Conservation (phyloP, 441 rosid species). For the Omphalea diandra region DNA sequence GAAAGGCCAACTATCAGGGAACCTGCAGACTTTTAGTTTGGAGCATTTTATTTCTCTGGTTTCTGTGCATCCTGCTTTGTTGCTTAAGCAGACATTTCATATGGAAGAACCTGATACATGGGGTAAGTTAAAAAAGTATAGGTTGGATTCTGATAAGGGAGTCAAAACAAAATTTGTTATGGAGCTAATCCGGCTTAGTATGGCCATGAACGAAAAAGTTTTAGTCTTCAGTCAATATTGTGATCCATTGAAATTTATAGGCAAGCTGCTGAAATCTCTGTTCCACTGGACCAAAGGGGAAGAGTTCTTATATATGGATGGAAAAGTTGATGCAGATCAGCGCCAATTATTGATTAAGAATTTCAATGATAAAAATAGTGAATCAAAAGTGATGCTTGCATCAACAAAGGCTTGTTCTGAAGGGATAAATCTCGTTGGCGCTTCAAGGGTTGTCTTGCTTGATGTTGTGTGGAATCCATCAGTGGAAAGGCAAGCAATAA, state of each 20-base stretch:
- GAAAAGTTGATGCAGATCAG: slow-evolving; percentile 35
- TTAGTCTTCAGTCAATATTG: slow-evolving; percentile 64
- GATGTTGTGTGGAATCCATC: slow-evolving; percentile 81
- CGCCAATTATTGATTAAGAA: slow-evolving; percentile 49
- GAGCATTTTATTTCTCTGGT: slow-evolving; percentile 43
- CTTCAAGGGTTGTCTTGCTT: slow-evolving; percentile 64
- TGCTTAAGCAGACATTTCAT: slow-evolving; percentile 23
- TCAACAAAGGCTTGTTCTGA: slow-evolving; percentile 71
- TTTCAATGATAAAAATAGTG: slow-evolving; percentile 48
- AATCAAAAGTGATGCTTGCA: slow-evolving; percentile 63
- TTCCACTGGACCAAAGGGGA: slow-evolving; percentile 48
- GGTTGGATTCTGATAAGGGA: slow-evolving; percentile 47
- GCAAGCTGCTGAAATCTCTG: slow-evolving; percentile 34
- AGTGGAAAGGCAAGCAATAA: slow-evolving; percentile 72
- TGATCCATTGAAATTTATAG: slow-evolving; percentile 44
- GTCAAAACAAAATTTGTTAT: slow-evolving; percentile 58
- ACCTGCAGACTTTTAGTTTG: slow-evolving; percentile 18
- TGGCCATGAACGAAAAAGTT: slow-evolving; percentile 53
- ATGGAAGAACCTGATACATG: slow-evolving; percentile 18
- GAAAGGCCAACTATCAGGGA: slow-evolving; percentile 15
- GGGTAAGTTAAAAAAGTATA: slow-evolving; percentile 26
- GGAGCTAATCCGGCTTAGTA: slow-evolving; percentile 47
- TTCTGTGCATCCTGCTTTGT: slow-evolving; percentile 66
- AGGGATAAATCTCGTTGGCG: slow-evolving; percentile 80
- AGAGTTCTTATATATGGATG: slow-evolving; percentile 56